A percentile compares a stretch with the other conserved stretches of the same genome.
These are phyloP conservation scores for Phytophthora ohioensis DNA, from an alignment of 352 stramenopile genomes.

Conservation along the genomic window DNA sequence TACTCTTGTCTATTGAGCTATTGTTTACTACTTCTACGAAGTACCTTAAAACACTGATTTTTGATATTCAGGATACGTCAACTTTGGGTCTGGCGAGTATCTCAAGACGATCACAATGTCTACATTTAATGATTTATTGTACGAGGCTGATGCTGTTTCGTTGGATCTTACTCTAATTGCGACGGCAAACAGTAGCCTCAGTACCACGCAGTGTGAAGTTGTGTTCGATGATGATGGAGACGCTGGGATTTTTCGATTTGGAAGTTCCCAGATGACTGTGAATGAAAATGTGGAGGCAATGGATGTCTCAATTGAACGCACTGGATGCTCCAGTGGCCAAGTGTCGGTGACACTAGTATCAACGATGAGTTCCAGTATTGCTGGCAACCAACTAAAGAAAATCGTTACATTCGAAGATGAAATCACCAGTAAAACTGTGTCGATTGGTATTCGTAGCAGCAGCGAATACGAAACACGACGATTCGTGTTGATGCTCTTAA, in stretches of 20 bases:
- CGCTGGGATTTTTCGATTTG: conserved; percentile 44
- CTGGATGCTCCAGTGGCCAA: conserved; percentile 12
- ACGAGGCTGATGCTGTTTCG: conserved; percentile 31
- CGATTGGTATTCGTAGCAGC: conserved; percentile 39
- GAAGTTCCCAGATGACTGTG: conserved; percentile 15
- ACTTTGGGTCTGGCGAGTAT: conserved; percentile 38
- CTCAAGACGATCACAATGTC: conserved; percentile 39
- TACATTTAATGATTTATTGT: conserved; percentile 38
- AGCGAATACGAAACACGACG: conserved; percentile 42
- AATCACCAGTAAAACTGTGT: conserved; percentile 2
- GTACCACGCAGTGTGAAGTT: conserved; percentile 20
- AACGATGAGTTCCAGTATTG: conserved; percentile 41
- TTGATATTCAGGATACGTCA: conserved; percentile 21
- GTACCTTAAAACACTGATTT: not conserved
- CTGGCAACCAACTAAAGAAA: conserved; percentile 28
- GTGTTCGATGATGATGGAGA: conserved; percentile 48
- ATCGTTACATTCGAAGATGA: conserved; percentile 46
- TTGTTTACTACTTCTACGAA: not conserved
- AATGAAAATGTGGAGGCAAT: conserved; percentile 23
- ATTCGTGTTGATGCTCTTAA: conserved; percentile 40
- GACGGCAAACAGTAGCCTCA: conserved; percentile 30
- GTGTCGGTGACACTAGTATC: conserved; percentile 44
- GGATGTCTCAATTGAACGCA: conserved; percentile 22
- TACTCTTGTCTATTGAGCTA: no score
- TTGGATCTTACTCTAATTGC: conserved; percentile 35